Conservation (phyloP, 331 rosid genomes). For the Quercus phellos region DNA sequence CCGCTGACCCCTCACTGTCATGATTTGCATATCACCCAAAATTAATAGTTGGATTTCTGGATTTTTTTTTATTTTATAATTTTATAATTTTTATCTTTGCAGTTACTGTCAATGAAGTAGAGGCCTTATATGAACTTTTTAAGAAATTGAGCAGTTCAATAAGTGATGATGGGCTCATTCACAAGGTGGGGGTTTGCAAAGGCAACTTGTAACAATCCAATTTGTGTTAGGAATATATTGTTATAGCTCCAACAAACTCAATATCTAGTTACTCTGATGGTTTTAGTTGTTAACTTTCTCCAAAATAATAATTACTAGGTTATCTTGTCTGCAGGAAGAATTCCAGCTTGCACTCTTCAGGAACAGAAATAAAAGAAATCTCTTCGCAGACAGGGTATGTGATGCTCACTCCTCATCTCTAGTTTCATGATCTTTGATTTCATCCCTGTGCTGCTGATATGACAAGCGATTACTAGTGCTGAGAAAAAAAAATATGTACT, state of each 20-base stretch:
- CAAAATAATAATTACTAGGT: neutral
- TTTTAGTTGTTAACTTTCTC: neutral
- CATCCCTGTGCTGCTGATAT: neutral
- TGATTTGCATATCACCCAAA: neutral
- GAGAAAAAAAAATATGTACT: too few species aligned
- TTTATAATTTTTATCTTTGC: neutral
- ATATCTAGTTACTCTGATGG: neutral
- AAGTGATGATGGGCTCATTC: constrained; percentile 67
- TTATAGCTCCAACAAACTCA: neutral
- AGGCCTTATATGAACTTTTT: constrained; percentile 71
- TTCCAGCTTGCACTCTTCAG: constrained; percentile 88
- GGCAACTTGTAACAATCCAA: neutral
- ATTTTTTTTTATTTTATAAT: neutral
- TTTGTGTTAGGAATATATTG: neutral
- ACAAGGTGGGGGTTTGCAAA: constrained; percentile 44
- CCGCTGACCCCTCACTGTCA: neutral
- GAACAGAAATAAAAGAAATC: constrained; percentile 55
- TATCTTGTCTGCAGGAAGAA: constrained; percentile 61
- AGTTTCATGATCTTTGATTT: neutral
- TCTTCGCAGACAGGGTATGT: constrained; percentile 86
- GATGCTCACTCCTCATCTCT: constrained; percentile 15
- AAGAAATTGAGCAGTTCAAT: constrained; percentile 81
- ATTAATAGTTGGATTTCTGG: neutral
- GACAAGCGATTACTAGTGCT: neutral
- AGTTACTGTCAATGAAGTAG: constrained; percentile 84